Evolutionary conservation across 2,329 filamentous ascomycete genomes (phyloP).

Genomic region (Alternaria ventricosa): DNA sequence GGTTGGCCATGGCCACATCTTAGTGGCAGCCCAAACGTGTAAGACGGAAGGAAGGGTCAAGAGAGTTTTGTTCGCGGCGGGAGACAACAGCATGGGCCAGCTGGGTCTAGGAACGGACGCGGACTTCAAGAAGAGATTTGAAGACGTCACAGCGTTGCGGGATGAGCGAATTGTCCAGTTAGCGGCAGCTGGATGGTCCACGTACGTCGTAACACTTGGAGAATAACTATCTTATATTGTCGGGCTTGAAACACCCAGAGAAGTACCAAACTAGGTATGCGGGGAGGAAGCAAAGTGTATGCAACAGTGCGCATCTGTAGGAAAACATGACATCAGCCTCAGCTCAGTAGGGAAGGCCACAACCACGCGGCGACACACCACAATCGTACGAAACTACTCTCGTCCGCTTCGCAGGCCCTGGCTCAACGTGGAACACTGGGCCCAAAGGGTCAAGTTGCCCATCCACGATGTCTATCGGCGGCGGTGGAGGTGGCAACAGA

Average conservation of each 20-base stretch:
- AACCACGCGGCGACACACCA: neutral
- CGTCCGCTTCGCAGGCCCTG: neutral
- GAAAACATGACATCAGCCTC: neutral
- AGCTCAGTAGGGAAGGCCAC: neutral
- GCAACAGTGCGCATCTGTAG: neutral
- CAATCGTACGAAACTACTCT: neutral
- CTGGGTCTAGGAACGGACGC: slow-evolving; percentile 21
- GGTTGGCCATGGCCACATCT: slow-evolving; percentile 36
- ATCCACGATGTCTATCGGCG: slow-evolving; percentile 12
- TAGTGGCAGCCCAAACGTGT: slow-evolving; percentile 32
- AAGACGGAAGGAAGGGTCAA: neutral
- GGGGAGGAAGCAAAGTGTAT: neutral
- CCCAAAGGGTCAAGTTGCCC: slow-evolving; percentile 13
- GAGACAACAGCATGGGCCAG: slow-evolving; percentile 33
- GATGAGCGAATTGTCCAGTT: slow-evolving; percentile 28
- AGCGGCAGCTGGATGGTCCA: slow-evolving; percentile 36
- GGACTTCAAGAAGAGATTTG: slow-evolving; percentile 27
- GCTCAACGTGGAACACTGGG: slow-evolving; percentile 25
- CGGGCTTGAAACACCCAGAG: neutral
- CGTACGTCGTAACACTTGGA: slow-evolving; percentile 21
- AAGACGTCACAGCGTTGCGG: slow-evolving; percentile 25
- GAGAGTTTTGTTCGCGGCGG: slow-evolving; percentile 33
- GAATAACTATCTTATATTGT: neutral
- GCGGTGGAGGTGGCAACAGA: neutral
- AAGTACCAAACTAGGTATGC: neutral